These are phyloP conservation scores for Friedmanniomyces endolithicus DNA, from an alignment of 495 filamentous ascomycete species.

Conservation along the genomic window DNA sequence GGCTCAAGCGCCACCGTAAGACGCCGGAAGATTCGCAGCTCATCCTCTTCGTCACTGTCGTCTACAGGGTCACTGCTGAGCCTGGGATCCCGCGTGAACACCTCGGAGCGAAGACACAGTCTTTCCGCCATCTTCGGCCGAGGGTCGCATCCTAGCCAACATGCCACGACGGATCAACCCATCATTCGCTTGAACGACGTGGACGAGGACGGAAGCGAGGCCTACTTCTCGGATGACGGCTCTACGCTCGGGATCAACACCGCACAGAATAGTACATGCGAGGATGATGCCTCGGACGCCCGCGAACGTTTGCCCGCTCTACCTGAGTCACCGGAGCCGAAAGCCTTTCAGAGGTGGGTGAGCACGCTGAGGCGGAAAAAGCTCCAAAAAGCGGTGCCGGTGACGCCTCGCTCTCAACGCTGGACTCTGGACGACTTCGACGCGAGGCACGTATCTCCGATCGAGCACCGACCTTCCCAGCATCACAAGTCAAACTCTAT, in stretches of 20 bases:
- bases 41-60: conserved; percentile 8
- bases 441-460: conserved; percentile 17
- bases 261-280: not conserved
- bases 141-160: not conserved
- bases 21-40: conserved; percentile 6
- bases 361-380: conserved; percentile 37
- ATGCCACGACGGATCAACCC: not conserved
- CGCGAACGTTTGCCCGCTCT: not conserved
- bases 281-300: not conserved
- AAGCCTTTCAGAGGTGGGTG: conserved; percentile 43
- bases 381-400: conserved; percentile 15
- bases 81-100: not conserved
- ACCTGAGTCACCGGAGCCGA: not conserved
- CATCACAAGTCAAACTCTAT: conserved; percentile 51
- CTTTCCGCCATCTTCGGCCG: not conserved
- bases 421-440: conserved; percentile 36
- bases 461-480: conserved; percentile 18
- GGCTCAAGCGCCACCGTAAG: conserved; percentile 10
- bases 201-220: not conserved
- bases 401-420: conserved; percentile 29
- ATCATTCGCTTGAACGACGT: not conserved
- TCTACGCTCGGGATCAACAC: not conserved
- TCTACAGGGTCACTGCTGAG: not conserved
- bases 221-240: not conserved
- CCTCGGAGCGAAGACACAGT: not conserved